Conservation (phyloP, 345 rosid species). For the Cardiospermum halicacabum region DNA sequence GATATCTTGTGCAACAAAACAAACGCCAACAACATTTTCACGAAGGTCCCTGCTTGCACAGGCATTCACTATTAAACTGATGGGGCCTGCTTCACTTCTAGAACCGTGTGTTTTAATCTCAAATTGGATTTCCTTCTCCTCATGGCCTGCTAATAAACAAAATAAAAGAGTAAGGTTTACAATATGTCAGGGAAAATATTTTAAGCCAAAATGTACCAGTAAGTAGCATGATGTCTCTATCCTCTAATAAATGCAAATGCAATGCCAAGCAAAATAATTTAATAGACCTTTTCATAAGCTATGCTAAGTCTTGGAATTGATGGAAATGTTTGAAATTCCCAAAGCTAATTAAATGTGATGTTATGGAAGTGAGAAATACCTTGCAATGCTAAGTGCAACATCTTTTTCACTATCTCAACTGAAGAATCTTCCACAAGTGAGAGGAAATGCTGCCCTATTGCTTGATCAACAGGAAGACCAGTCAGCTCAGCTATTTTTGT, state of each 20-base stretch:
- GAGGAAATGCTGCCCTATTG: constrained; percentile 81
- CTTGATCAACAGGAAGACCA: constrained; percentile 74
- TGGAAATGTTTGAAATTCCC: background rate
- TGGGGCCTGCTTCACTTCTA: constrained; percentile 53
- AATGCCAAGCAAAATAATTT: background rate
- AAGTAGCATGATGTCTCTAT: background rate
- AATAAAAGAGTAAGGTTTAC: background rate
- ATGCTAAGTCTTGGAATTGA: background rate
- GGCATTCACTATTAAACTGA: constrained; percentile 85
- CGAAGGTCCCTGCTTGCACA: constrained; percentile 86
- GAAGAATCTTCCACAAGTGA: constrained; percentile 86
- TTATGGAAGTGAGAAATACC: constrained; percentile 36
- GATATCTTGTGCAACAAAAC: constrained; percentile 95
- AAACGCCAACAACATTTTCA: constrained; percentile 81
- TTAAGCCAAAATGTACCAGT: constrained; percentile 2
- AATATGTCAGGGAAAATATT: background rate
- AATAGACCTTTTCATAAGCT: background rate
- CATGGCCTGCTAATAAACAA: constrained; percentile 60
- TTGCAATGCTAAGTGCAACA: constrained; percentile 71
- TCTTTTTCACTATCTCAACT: constrained; percentile 45
- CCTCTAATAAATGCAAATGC: constrained; percentile 5
- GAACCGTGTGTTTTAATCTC: constrained; percentile 80
- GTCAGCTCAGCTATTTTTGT: constrained; percentile 83
- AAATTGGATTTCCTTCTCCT: constrained; percentile 76
- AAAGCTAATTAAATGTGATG: background rate